Conservation (phyloP, 352 stramenopile genomes). For the Phytophthora podocarpi region DNA sequence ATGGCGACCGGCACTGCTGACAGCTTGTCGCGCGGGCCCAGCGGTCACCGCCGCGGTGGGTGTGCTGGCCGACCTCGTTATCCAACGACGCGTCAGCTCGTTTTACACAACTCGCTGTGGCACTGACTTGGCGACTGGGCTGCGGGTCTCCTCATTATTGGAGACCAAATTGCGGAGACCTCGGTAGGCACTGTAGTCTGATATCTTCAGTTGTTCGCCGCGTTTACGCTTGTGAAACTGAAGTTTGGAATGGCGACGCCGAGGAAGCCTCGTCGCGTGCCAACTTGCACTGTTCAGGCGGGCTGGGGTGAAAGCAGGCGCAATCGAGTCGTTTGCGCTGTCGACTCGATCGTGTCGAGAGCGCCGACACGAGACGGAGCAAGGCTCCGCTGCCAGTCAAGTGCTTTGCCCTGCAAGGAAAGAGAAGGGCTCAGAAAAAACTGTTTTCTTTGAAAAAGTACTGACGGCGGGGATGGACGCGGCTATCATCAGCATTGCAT, state of each 20-base stretch:
- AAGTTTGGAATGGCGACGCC: slow-evolving; percentile 32
- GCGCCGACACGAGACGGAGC: slow-evolving; percentile 1
- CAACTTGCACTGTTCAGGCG: slow-evolving; percentile 32
- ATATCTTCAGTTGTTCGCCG: slow-evolving; percentile 20
- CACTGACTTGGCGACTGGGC: no score
- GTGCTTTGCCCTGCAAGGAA: slow-evolving; percentile 1
- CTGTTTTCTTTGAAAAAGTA: slow-evolving; percentile 29
- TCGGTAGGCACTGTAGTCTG: slow-evolving; percentile 21
- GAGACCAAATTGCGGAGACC: slow-evolving; percentile 15
- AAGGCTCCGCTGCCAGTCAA: slow-evolving; percentile 22
- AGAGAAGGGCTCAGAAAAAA: slow-evolving; percentile 19
- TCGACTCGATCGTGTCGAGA: no score
- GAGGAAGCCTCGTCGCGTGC: slow-evolving; percentile 21
- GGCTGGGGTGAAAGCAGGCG: slow-evolving; percentile 23
- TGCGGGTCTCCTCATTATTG: no score
- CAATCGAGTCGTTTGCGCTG: slow-evolving; percentile 24
- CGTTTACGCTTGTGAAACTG: slow-evolving; percentile 20
- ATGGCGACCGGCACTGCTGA: no score
- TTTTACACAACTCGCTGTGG: no score
- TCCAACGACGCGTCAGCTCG: slow-evolving; percentile 3
- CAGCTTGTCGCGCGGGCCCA: no score
- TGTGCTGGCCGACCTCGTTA: slow-evolving; percentile 15
- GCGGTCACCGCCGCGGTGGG: no score
- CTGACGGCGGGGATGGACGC: slow-evolving; percentile 12
- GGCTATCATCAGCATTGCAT: slow-evolving; percentile 26